A percentile compares a stretch with the other conserved stretches of the same genome.
Evolutionary conservation across 768 basidiomycete species (phyloP).

Genomic region (Lactarius tabidus): DNA sequence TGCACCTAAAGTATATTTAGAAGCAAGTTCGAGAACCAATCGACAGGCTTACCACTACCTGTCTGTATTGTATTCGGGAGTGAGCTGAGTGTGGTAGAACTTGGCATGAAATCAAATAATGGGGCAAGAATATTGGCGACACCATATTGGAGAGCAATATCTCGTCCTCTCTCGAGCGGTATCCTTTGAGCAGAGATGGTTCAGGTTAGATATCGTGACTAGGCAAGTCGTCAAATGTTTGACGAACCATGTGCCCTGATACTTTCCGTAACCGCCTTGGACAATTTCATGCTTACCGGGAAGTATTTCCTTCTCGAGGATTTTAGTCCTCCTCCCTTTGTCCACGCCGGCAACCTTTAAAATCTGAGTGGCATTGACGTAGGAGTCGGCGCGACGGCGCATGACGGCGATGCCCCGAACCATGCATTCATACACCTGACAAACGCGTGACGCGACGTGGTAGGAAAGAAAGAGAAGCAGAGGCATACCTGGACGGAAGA

Average conservation of each 20-base stretch:
- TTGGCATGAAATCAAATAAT: conserved; percentile 90
- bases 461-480: conserved; percentile 8
- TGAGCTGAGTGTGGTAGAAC: conserved; percentile 62
- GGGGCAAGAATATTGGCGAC: conserved; percentile 85
- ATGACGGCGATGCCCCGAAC: conserved; percentile 98
- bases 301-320: conserved; percentile 93
- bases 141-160: conserved; percentile 88
- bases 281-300: conserved; percentile 97
- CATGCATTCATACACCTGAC: conserved; percentile 95
- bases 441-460: conserved; percentile 26
- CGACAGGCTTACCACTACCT: conserved; percentile 16
- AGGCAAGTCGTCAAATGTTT: conserved; percentile 5
- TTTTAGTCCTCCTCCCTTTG: conserved; percentile 95
- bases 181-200: conserved; percentile 57
- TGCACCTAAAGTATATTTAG: neutral
- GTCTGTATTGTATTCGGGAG: conserved; percentile 44
- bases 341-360: conserved; percentile 98
- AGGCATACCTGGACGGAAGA: conserved; percentile 74
- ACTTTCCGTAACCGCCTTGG: conserved; percentile 98
- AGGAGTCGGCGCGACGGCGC: conserved; percentile 92
- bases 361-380: conserved; percentile 98
- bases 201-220: conserved; percentile 1
- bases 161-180: conserved; percentile 89
- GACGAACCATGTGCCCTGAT: conserved; percentile 95
- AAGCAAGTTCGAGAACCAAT: neutral